A percentile compares a stretch with the other conserved stretches of the same genome.
These are phyloP conservation scores for Chlorella sp. DNA, from an alignment of 139 green algal species.

Conservation along the genomic window DNA sequence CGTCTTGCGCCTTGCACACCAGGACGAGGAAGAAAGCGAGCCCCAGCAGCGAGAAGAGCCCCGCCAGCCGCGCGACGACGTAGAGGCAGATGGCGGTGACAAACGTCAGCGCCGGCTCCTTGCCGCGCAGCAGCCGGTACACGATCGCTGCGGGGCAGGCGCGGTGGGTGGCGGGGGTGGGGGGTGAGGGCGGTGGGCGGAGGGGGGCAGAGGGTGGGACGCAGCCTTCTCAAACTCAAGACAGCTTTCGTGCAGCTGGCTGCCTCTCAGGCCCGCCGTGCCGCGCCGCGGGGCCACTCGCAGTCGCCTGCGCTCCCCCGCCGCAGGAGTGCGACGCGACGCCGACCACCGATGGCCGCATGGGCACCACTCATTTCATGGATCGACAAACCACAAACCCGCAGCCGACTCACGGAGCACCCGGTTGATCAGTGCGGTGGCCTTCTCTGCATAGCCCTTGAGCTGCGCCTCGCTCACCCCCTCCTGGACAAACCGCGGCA, in stretches of 20 bases:
- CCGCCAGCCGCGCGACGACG: slow-evolving; percentile 36
- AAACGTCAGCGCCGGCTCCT: slow-evolving; percentile 13
- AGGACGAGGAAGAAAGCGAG: slow-evolving; percentile 33
- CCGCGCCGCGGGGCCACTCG: too few relatives aligned
- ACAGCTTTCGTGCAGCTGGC: too few relatives aligned
- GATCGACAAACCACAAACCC: too few relatives aligned
- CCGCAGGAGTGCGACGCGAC: too few relatives aligned
- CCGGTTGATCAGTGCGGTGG: slow-evolving; percentile 31
- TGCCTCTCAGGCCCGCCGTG: too few relatives aligned
- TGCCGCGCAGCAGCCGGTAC: slow-evolving; percentile 15
- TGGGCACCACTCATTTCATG: too few relatives aligned
- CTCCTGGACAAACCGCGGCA: slow-evolving; percentile 39
- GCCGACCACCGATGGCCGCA: too few relatives aligned
- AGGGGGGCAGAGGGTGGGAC: too few relatives aligned
- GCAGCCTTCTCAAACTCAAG: too few relatives aligned
- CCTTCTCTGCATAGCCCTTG: slow-evolving; percentile 25
- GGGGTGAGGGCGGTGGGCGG: neutral
- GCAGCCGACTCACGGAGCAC: slow-evolving; percentile 30
- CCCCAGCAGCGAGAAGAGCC: slow-evolving; percentile 36
- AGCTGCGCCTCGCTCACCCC: slow-evolving; percentile 40
- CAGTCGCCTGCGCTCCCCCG: too few relatives aligned
- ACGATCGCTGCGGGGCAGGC: slow-evolving; percentile 15
- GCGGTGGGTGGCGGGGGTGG: neutral
- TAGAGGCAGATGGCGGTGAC: slow-evolving; percentile 32
- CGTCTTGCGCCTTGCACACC: too few relatives aligned